phyloP scores from a whole-genome alignment of 2,329 filamentous ascomycete species.

The Ceratocystis alfenasii region DNA sequence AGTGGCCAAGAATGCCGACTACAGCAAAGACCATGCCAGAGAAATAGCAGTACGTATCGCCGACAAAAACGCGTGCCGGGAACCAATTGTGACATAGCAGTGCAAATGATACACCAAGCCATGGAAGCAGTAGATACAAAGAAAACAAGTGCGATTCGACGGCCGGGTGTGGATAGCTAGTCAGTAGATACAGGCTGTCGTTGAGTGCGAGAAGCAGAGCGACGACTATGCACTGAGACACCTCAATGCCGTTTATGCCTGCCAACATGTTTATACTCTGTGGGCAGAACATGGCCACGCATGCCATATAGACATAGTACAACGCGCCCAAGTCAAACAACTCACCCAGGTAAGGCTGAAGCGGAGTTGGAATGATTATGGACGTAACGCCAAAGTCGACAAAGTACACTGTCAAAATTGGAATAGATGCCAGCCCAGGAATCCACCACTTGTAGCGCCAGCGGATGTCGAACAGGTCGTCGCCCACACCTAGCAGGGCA shows the following conservation, averaged over 20 bases:
- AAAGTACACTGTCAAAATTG: constrained; percentile 92
- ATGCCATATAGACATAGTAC: constrained; percentile 96
- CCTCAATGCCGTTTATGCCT: constrained; percentile 97
- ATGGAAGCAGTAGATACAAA: constrained; percentile 85
- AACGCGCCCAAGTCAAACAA: constrained; percentile 69
- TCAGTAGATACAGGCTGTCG: constrained; percentile 75
- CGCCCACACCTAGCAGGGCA: constrained; percentile 80
- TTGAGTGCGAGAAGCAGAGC: constrained; percentile 74
- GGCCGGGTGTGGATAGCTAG: constrained; percentile 78
- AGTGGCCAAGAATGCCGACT: constrained; percentile 91
- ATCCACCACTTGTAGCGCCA: constrained; percentile 99
- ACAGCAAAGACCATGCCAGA: constrained; percentile 98
- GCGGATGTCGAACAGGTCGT: constrained; percentile 94
- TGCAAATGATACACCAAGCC: constrained; percentile 81
- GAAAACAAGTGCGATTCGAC: constrained; percentile 95
- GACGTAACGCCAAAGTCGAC: constrained; percentile 96
- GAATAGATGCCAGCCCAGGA: constrained; percentile 82
- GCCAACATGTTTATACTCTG: constrained; percentile 99
- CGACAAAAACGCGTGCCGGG: constrained; percentile 87
- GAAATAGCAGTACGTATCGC: constrained; percentile 99
- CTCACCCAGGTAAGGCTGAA: constrained; percentile 73
- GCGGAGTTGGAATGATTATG: constrained; percentile 76
- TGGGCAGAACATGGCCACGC: constrained; percentile 90
- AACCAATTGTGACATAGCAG: constrained; percentile 91
- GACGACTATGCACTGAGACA: constrained; percentile 85